A percentile compares a stretch with the other conserved stretches of the same genome.
Conservation (phyloP, 148 eudicot species). For the Selenicereus undatus region DNA sequence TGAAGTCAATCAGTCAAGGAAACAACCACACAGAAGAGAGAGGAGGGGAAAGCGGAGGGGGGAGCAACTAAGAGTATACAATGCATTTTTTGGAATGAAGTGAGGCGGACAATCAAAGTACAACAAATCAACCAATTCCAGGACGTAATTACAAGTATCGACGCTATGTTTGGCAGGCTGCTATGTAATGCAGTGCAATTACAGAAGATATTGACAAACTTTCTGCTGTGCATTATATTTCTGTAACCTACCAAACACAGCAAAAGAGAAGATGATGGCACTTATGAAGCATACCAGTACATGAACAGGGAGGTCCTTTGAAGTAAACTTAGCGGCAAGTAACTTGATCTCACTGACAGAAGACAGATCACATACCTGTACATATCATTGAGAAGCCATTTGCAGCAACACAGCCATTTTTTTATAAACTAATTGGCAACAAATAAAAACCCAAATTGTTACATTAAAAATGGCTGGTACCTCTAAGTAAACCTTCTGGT, state of each 20-base stretch:
- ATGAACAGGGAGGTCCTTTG: constrained; percentile 68
- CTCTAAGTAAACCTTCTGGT: constrained; percentile 79
- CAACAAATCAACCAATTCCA: not conserved
- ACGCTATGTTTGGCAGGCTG: not conserved
- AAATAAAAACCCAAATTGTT: constrained; percentile 3
- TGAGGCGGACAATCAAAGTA: not conserved
- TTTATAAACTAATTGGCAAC: not conserved
- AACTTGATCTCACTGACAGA: constrained; percentile 70
- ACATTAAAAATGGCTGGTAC: constrained; percentile 25
- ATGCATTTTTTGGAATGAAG: not conserved
- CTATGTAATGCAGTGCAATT: not conserved
- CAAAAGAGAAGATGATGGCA: not conserved
- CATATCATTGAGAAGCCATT: constrained; percentile 17
- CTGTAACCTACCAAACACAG: not conserved
- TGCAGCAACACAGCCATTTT: not conserved
- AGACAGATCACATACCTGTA: constrained; percentile 88
- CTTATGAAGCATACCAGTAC: constrained; percentile 50
- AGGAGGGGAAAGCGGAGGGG: not conserved
- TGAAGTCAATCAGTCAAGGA: constrained; percentile 5
- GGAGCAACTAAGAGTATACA: not conserved
- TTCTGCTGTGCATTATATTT: not conserved
- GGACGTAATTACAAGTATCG: not conserved
- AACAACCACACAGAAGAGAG: not conserved
- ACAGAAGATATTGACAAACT: not conserved
- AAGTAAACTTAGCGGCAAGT: constrained; percentile 52